Evolutionary conservation across 2,329 filamentous ascomycete species (phyloP).

Genomic region (Xylaria arbuscula): DNA sequence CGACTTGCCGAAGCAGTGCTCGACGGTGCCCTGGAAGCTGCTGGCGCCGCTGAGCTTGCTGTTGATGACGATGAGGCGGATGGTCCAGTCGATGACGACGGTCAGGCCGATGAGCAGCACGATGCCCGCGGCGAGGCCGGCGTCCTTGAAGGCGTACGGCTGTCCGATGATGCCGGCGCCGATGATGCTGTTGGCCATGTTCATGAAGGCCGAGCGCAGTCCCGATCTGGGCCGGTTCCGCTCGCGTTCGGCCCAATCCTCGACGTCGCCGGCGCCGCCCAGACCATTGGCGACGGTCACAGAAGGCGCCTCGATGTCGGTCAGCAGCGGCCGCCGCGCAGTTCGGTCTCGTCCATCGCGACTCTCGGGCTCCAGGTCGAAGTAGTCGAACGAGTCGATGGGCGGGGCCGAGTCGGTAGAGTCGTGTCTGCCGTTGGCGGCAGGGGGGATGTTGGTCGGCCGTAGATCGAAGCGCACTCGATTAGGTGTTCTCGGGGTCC

Average conservation of each 20-base stretch:
- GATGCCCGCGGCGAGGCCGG: slow-evolving; percentile 84
- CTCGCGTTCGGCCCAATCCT: slow-evolving; percentile 65
- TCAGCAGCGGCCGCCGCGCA: slow-evolving; percentile 73
- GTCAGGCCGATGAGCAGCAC: slow-evolving; percentile 83
- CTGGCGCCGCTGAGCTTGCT: slow-evolving; percentile 94
- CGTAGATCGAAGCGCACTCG: slow-evolving; percentile 71
- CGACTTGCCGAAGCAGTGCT: slow-evolving; percentile 90
- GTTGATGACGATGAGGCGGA: slow-evolving; percentile 95
- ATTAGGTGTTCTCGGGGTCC: slow-evolving; percentile 69
- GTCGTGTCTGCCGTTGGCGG: slow-evolving; percentile 41
- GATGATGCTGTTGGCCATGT: slow-evolving; percentile 99
- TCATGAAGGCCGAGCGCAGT: slow-evolving; percentile 93
- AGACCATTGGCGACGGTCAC: slow-evolving; percentile 71
- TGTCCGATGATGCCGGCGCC: slow-evolving; percentile 81
- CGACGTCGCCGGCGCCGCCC: slow-evolving; percentile 54
- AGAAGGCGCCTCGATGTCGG: slow-evolving; percentile 78
- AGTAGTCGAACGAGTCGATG: slow-evolving; percentile 50
- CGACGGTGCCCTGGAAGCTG: slow-evolving; percentile 95
- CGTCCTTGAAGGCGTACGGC: slow-evolving; percentile 95
- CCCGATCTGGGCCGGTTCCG: slow-evolving; percentile 81
- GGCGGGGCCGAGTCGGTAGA: slow-evolving; percentile 21
- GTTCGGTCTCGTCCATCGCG: slow-evolving; percentile 43
- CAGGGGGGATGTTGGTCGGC: slow-evolving; percentile 49
- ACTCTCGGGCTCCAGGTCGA: slow-evolving; percentile 51
- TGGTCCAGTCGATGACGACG: slow-evolving; percentile 94